Conservation (phyloP, 202 grass and related monocot genomes). For the Zoysia matrella region DNA sequence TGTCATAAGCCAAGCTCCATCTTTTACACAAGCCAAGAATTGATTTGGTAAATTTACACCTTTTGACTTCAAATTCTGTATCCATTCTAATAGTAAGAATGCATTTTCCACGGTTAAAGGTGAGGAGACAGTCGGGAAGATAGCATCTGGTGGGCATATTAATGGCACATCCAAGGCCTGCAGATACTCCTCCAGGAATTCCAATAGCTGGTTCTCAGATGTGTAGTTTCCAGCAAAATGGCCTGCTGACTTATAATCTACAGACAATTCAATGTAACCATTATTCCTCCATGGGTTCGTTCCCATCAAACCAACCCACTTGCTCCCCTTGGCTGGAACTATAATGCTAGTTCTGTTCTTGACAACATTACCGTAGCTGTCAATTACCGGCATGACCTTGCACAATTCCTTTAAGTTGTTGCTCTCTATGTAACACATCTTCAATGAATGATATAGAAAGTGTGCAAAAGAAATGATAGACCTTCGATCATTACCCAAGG, state of each 20-base stretch:
- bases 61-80: conserved; percentile 31
- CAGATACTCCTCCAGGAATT: conserved; percentile 44
- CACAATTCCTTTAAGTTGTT: conserved; percentile 22
- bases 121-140: conserved; percentile 47
- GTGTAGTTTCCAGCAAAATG: conserved; percentile 50
- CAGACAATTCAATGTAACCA: conserved; percentile 56
- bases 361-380: conserved; percentile 46
- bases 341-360: conserved; percentile 41
- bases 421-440: not conserved
- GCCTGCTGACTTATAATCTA: conserved; percentile 48
- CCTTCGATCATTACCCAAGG: conserved; percentile 36
- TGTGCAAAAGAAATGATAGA: conserved; percentile 56
- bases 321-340: conserved; percentile 72
- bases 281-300: conserved; percentile 65
- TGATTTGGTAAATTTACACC: conserved; percentile 18
- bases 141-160: conserved; percentile 59
- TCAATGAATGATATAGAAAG: conserved; percentile 61
- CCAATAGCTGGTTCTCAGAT: conserved; percentile 33
- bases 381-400: conserved; percentile 50
- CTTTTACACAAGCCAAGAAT: conserved; percentile 56
- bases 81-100: conserved; percentile 68
- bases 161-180: conserved; percentile 57
- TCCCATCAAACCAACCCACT: conserved; percentile 68
- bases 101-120: conserved; percentile 61
- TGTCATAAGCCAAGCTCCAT: conserved; percentile 71